phyloP scores from a whole-genome alignment of 2,329 filamentous ascomycete genomes.

The Fusarium praegraminearum region DNA sequence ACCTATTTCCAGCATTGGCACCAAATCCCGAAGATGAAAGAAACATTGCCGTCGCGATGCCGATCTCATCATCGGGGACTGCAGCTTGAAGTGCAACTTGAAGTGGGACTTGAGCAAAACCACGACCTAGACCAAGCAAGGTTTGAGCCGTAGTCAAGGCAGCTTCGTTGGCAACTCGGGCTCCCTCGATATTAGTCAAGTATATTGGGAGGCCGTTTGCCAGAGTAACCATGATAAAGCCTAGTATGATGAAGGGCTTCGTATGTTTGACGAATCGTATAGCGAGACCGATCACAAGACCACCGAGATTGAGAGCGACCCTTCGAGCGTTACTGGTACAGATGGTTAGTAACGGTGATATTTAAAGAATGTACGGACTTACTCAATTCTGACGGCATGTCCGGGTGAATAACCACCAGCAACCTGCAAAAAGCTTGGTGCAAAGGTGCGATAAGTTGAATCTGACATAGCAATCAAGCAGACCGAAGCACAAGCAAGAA shows the following conservation, averaged over 20 bases:
- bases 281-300: constrained; percentile 8
- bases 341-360: background rate
- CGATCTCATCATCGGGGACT: constrained; percentile 18
- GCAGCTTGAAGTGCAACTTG: constrained; percentile 28
- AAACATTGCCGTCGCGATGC: constrained; percentile 31
- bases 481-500: constrained; percentile 28
- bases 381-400: constrained; percentile 30
- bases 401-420: constrained; percentile 26
- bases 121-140: constrained; percentile 29
- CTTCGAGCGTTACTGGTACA: constrained; percentile 14
- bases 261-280: constrained; percentile 32
- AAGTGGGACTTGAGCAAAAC: constrained; percentile 19
- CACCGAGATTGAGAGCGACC: constrained; percentile 30
- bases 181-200: constrained; percentile 26
- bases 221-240: constrained; percentile 24
- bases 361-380: background rate
- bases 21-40: constrained; percentile 31
- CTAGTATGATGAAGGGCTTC: constrained; percentile 30
- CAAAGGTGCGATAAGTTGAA: constrained; percentile 29
- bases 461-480: constrained; percentile 37
- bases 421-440: constrained; percentile 29
- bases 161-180: constrained; percentile 30
- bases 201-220: constrained; percentile 34
- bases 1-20: constrained; percentile 21
- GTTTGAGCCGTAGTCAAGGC: constrained; percentile 29